These are phyloP conservation scores for Lactarius evosmus DNA, from an alignment of 768 basidiomycete species.

Conservation along the genomic window DNA sequence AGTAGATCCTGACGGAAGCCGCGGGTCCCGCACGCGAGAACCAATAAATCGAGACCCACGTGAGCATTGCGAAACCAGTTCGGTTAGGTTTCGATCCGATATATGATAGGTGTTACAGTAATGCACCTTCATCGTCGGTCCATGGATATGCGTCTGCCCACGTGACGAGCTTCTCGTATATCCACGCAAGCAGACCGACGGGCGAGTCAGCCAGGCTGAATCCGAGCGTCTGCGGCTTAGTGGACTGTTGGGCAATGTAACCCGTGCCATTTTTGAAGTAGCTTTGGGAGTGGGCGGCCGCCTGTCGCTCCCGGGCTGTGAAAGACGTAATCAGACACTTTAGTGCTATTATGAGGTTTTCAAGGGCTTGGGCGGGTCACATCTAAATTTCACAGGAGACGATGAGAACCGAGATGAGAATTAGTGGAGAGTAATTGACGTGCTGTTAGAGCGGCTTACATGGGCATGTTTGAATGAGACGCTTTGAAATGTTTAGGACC, in stretches of 20 bases:
- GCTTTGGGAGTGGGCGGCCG: constrained; percentile 33
- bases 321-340: constrained; percentile 34
- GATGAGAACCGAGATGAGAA: too few species aligned
- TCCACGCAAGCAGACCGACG: constrained; percentile 40
- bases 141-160: constrained; percentile 48
- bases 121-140: constrained; percentile 51
- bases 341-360: constrained; percentile 34
- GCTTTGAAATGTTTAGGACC: constrained; percentile 34
- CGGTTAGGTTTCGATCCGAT: background rate
- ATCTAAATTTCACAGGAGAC: background rate
- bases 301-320: constrained; percentile 38
- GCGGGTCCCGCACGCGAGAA: constrained; percentile 59
- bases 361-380: constrained; percentile 29
- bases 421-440: too few species aligned
- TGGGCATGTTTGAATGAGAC: constrained; percentile 35
- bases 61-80: constrained; percentile 43
- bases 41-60: constrained; percentile 58
- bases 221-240: constrained; percentile 38
- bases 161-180: constrained; percentile 33
- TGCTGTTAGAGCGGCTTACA: constrained; percentile 25
- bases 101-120: background rate
- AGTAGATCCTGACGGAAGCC: constrained; percentile 57
- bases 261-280: constrained; percentile 37
- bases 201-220: constrained; percentile 56
- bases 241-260: constrained; percentile 40